Evolutionary conservation across 164 flowering plant species (phyloP).

Genomic region (Santalum album): DNA sequence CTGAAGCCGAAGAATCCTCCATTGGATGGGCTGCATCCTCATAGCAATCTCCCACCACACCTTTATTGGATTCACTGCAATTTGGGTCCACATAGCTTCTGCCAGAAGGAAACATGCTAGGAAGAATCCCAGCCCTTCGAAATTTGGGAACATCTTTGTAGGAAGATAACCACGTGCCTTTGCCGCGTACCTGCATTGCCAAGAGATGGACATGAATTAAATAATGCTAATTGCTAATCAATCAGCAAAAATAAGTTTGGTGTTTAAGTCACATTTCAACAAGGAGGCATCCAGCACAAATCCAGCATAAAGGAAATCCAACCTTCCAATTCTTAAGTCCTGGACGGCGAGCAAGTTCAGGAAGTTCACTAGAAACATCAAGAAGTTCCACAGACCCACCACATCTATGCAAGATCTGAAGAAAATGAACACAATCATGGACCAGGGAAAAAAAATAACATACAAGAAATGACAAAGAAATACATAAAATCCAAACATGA

Average conservation of each 20-base stretch:
- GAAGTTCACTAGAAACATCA: slow-evolving; percentile 83
- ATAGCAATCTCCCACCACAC: slow-evolving; percentile 11
- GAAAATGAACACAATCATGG: neutral
- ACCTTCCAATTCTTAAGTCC: slow-evolving; percentile 96
- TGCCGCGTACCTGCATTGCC: slow-evolving; percentile 72
- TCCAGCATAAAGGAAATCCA: slow-evolving; percentile 5
- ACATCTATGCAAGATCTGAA: slow-evolving; percentile 76
- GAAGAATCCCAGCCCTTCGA: slow-evolving; percentile 40
- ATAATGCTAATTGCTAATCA: too few relatives aligned
- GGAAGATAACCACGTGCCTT: slow-evolving; percentile 64
- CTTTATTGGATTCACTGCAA: slow-evolving; percentile 14
- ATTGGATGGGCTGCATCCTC: slow-evolving; percentile 19
- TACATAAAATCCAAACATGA: too few relatives aligned
- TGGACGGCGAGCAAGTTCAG: slow-evolving; percentile 74
- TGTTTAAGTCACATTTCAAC: too few relatives aligned
- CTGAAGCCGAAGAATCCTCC: slow-evolving; percentile 16
- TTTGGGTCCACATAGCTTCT: slow-evolving; percentile 18
- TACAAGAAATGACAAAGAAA: too few relatives aligned
- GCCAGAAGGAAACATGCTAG: slow-evolving; percentile 97
- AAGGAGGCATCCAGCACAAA: neutral
- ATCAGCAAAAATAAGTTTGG: too few relatives aligned
- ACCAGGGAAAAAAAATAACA: too few relatives aligned
- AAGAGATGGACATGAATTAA: neutral
- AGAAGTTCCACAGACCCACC: slow-evolving; percentile 78
- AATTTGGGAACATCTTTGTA: slow-evolving; percentile 46